Evolutionary conservation across 73 alveolate genomes (phyloP).

Genomic region (Symbiodinium natans): DNA sequence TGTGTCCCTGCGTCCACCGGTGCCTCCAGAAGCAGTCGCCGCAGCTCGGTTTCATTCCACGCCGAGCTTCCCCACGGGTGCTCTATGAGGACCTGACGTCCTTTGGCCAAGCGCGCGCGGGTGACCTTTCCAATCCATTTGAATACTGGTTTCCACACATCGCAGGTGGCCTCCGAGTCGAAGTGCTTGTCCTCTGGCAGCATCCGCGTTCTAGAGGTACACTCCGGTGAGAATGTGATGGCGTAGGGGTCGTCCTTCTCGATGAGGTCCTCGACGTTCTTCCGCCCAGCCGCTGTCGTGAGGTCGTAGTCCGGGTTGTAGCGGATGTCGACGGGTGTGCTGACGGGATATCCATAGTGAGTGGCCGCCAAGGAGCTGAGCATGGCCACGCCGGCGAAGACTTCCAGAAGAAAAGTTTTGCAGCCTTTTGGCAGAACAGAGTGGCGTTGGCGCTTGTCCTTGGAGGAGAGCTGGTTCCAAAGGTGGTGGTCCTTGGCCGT

Average conservation of each 20-base stretch:
- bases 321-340: neutral
- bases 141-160: neutral
- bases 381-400: slow-evolving; percentile 4
- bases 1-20: neutral
- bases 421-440: neutral
- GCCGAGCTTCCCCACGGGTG: neutral
- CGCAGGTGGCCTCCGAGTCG: neutral
- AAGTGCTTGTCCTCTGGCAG: too few relatives aligned
- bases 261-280: neutral
- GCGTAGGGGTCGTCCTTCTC: neutral
- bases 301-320: neutral
- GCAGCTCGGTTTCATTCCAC: neutral
- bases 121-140: neutral
- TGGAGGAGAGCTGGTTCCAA: neutral
- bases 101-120: neutral
- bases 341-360: neutral
- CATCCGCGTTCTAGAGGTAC: too few relatives aligned
- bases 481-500: neutral
- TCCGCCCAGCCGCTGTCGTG: neutral
- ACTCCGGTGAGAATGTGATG: neutral
- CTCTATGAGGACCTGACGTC: neutral
- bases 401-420: neutral
- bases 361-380: neutral
- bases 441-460: neutral
- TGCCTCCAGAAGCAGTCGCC: neutral